Evolutionary conservation across 306 rosid species (phyloP).

Genomic region (Mimosa bimucronata): DNA sequence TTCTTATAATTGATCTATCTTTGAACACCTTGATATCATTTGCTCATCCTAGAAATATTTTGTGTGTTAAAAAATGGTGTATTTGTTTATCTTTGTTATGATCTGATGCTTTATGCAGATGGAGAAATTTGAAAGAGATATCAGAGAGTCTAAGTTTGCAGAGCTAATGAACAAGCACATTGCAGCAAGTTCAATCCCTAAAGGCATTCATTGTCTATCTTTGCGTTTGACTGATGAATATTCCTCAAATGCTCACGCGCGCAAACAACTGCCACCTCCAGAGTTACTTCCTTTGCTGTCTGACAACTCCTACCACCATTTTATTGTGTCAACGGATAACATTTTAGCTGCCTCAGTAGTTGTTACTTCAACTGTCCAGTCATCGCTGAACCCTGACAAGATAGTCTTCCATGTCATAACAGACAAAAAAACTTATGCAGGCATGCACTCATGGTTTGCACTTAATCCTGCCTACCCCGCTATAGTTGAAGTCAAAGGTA

Average conservation of each 20-base stretch:
- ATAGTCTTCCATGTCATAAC: constrained; percentile 97
- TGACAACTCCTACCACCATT: constrained; percentile 88
- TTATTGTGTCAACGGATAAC: constrained; percentile 90
- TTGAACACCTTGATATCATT: constrained; percentile 16
- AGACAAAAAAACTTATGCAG: constrained; percentile 94
- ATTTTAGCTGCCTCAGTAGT: constrained; percentile 98
- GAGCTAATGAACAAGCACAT: constrained; percentile 96
- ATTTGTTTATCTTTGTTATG: constrained; percentile 30
- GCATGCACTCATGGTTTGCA: constrained; percentile 99
- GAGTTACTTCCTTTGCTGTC: constrained; percentile 88
- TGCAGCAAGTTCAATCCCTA: constrained; percentile 96
- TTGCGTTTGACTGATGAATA: constrained; percentile 99
- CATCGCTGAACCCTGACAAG: constrained; percentile 77
- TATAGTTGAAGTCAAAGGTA: constrained; percentile 89
- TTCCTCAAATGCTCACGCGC: constrained; percentile 97
- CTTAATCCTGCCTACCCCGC: constrained; percentile 90
- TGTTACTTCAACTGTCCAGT: constrained; percentile 88
- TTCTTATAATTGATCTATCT: constrained; percentile 8
- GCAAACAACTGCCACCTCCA: constrained; percentile 94
- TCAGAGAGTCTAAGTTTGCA: constrained; percentile 78
- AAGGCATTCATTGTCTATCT: constrained; percentile 92
- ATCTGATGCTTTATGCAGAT: constrained; percentile 57
- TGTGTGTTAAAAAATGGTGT: constrained; percentile 19
- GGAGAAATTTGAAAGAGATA: constrained; percentile 91
- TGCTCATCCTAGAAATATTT: constrained; percentile 22